phyloP scores from a whole-genome alignment of 768 basidiomycete genomes.

The Pleurotus tuoliensis region DNA sequence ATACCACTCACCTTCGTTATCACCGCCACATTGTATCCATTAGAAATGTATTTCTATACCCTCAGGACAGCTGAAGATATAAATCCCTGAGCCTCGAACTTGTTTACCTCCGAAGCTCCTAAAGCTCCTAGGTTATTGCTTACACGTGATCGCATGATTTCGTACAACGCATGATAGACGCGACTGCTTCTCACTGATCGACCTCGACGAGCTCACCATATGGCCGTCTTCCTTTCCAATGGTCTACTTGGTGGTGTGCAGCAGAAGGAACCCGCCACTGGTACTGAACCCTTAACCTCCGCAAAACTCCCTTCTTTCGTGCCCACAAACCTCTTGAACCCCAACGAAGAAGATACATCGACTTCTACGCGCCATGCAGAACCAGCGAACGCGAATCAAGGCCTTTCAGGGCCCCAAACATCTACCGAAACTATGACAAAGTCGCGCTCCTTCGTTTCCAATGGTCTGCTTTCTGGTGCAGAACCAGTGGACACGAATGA shows the following conservation, averaged over 20 bases:
- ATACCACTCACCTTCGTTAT: neutral
- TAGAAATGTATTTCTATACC: neutral
- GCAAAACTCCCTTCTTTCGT: neutral
- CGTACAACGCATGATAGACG: too few species aligned
- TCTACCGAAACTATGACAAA: neutral
- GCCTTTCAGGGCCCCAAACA: too few species aligned
- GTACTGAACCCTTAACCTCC: constrained; percentile 6
- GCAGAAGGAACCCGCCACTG: neutral
- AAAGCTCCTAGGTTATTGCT: too few species aligned
- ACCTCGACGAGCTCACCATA: constrained; percentile 2
- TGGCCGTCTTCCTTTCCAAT: constrained; percentile 21
- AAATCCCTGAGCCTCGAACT: too few species aligned
- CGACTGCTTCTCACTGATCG: too few species aligned
- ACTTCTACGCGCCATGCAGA: too few species aligned
- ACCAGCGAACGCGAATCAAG: too few species aligned
- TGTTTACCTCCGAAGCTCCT: too few species aligned
- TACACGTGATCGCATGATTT: too few species aligned
- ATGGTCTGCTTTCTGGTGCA: constrained; percentile 13
- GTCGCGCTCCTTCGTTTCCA: constrained; percentile 15
- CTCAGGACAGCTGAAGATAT: too few species aligned
- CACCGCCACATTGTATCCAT: neutral
- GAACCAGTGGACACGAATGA: too few species aligned
- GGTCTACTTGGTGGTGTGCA: constrained; percentile 19
- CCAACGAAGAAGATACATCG: too few species aligned
- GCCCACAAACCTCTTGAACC: neutral